These are phyloP conservation scores for Rhizopogon salebrosus DNA, from an alignment of 768 basidiomycete genomes.

Conservation along the genomic window DNA sequence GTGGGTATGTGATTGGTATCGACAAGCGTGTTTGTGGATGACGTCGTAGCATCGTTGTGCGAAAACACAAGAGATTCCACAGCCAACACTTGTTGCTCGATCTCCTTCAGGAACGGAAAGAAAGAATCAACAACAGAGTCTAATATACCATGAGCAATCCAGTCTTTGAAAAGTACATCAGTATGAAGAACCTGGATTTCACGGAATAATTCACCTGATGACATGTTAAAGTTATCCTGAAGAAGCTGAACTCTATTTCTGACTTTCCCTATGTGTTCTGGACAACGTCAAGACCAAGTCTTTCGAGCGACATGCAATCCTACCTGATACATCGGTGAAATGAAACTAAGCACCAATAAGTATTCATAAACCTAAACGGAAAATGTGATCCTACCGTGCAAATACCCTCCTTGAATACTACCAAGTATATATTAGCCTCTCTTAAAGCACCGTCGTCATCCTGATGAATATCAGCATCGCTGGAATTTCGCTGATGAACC, in stretches of 20 bases:
- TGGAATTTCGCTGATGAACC: slow-evolving; percentile 24
- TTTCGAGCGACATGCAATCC: neutral
- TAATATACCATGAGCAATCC: slow-evolving; percentile 89
- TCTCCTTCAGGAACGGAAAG: slow-evolving; percentile 76
- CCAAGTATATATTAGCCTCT: slow-evolving; percentile 83
- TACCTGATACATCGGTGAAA: slow-evolving; percentile 78
- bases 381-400: slow-evolving; percentile 48
- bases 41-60: slow-evolving; percentile 6
- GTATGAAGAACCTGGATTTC: neutral
- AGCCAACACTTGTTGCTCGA: slow-evolving; percentile 74
- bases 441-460: slow-evolving; percentile 47
- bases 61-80: slow-evolving; percentile 69
- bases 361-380: neutral
- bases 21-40: neutral
- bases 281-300: slow-evolving; percentile 1
- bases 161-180: slow-evolving; percentile 48
- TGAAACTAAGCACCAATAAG: slow-evolving; percentile 58
- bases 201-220: slow-evolving; percentile 50
- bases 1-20: neutral
- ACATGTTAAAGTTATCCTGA: slow-evolving; percentile 59
- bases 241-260: slow-evolving; percentile 62
- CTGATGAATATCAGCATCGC: slow-evolving; percentile 17
- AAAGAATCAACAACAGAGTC: slow-evolving; percentile 95
- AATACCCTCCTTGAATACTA: slow-evolving; percentile 86
- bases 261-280: slow-evolving; percentile 76